phyloP scores from a whole-genome alignment of 1,284 basidiomycete genomes.

The Bjerkandera adusta region DNA sequence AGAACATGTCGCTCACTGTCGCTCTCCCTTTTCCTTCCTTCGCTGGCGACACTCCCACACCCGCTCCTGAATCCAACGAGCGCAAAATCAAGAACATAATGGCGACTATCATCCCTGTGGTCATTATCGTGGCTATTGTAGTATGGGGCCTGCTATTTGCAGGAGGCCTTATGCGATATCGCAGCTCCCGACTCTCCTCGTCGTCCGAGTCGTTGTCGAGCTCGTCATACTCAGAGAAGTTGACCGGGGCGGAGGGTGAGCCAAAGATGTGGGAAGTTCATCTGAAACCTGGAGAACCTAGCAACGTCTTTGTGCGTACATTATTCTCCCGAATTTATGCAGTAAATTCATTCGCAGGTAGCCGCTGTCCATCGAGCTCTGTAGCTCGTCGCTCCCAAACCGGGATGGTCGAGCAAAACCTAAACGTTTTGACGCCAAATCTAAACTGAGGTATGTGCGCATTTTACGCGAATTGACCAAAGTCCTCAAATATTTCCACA shows the following conservation, averaged over 20 bases:
- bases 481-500: not conserved
- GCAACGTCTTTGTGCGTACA: not conserved
- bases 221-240: not conserved
- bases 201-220: not conserved
- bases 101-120: slow-evolving; percentile 8
- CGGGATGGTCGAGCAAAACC: not conserved
- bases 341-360: not conserved
- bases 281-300: not conserved
- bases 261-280: slow-evolving; percentile 9
- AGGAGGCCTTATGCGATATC: slow-evolving; percentile 6
- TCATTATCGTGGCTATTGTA: slow-evolving; percentile 4
- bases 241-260: not conserved
- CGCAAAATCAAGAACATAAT: not conserved
- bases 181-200: not conserved
- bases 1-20: no score
- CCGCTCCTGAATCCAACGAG: not conserved
- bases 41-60: no score
- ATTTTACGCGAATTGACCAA: not conserved
- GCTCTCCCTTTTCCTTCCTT: no score
- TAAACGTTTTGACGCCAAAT: no score
- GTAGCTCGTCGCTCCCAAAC: not conserved
- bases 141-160: slow-evolving; percentile 5
- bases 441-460: not conserved
- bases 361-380: slow-evolving; percentile 10
- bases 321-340: not conserved